Percentiles rank a stretch among this genome's conserved stretches.
These are phyloP conservation scores for Phytophthora aleatoria DNA, from an alignment of 352 stramenopile genomes.

Conservation along the genomic window DNA sequence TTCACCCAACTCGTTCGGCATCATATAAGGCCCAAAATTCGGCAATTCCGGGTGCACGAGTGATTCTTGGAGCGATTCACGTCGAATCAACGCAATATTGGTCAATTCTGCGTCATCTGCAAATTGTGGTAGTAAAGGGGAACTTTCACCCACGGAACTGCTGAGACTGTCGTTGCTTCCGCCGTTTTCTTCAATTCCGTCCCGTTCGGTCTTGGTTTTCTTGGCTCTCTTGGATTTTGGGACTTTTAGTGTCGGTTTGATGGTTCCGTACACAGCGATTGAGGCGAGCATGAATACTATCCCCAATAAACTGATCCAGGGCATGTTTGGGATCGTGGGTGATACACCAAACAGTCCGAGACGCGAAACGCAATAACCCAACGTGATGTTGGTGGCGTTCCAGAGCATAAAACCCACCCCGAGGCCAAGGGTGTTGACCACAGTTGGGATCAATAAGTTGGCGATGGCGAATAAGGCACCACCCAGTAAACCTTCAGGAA, in stretches of 20 bases:
- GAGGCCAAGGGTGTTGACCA: slow-evolving; percentile 82
- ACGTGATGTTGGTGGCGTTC: slow-evolving; percentile 86
- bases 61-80: slow-evolving; percentile 56
- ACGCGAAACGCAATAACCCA: slow-evolving; percentile 81
- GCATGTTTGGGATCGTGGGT: slow-evolving; percentile 64
- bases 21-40: slow-evolving; percentile 85
- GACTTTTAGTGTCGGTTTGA: slow-evolving; percentile 64
- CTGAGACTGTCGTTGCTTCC: slow-evolving; percentile 27
- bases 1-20: slow-evolving; percentile 64
- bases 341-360: slow-evolving; percentile 73
- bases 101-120: slow-evolving; percentile 18
- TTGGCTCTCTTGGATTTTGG: slow-evolving; percentile 22
- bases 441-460: slow-evolving; percentile 84
- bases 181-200: slow-evolving; percentile 12
- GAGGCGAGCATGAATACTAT: slow-evolving; percentile 83
- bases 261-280: slow-evolving; percentile 80
- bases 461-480: slow-evolving; percentile 78
- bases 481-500: slow-evolving; percentile 77
- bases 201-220: slow-evolving; percentile 12
- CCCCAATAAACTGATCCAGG: slow-evolving; percentile 59
- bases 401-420: slow-evolving; percentile 88
- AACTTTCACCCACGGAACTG: slow-evolving; percentile 38
- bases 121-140: slow-evolving; percentile 46
- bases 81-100: slow-evolving; percentile 21
- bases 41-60: slow-evolving; percentile 77